A percentile compares a stretch with the other conserved stretches of the same genome.
These are phyloP conservation scores for Pyricularia sp. DNA, from an alignment of 2,329 filamentous ascomycete genomes.

Conservation along the genomic window DNA sequence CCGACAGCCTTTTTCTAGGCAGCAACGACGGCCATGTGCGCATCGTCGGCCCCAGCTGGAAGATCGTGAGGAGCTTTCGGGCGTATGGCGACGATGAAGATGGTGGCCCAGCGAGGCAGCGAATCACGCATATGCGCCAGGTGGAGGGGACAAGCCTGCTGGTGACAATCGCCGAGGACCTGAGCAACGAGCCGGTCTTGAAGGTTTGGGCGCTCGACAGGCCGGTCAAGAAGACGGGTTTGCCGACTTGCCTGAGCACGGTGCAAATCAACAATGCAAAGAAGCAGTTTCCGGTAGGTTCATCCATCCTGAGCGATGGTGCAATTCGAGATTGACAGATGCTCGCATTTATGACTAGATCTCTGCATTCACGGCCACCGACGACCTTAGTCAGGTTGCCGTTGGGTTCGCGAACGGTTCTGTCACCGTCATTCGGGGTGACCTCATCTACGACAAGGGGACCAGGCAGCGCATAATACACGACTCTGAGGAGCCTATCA, in stretches of 20 bases:
- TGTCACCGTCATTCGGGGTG: constrained; percentile 84
- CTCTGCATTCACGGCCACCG: constrained; percentile 75
- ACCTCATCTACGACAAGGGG: constrained; percentile 88
- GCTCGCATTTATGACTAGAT: constrained; percentile 34
- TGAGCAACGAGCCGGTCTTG: constrained; percentile 73
- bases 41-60: constrained; percentile 79
- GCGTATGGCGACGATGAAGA: constrained; percentile 54
- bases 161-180: constrained; percentile 77
- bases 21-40: constrained; percentile 75
- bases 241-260: constrained; percentile 78
- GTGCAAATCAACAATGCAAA: constrained; percentile 78
- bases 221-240: constrained; percentile 82
- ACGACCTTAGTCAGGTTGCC: constrained; percentile 83
- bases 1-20: constrained; percentile 80
- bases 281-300: constrained; percentile 71
- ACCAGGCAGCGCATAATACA: constrained; percentile 90
- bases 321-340: neutral
- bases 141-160: constrained; percentile 76
- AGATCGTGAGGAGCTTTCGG: constrained; percentile 72
- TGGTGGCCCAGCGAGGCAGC: neutral
- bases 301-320: constrained; percentile 13
- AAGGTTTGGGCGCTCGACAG: constrained; percentile 98
- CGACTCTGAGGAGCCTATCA: constrained; percentile 93
- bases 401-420: constrained; percentile 93
- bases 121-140: constrained; percentile 82